Conservation (phyloP, 2,329 filamentous ascomycete genomes). For the Botrytis aclada region DNA sequence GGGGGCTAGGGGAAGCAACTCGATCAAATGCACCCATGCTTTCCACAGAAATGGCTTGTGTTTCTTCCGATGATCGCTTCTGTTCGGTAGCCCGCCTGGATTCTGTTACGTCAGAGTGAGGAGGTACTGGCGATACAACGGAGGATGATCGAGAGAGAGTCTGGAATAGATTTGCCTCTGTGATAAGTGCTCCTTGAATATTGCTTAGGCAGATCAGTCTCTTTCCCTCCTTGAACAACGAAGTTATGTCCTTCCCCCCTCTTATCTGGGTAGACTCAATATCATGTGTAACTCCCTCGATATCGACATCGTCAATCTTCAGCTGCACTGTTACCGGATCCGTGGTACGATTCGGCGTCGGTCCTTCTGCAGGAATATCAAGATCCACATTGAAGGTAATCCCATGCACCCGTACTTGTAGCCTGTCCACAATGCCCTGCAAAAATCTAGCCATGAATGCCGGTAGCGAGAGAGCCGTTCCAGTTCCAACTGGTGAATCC, state of each 20-base stretch:
- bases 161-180: slow-evolving; percentile 64
- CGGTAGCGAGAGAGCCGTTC: slow-evolving; percentile 66
- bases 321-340: slow-evolving; percentile 64
- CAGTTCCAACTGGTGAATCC: slow-evolving; percentile 61
- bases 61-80: slow-evolving; percentile 25
- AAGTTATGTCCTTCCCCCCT: slow-evolving; percentile 15
- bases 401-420: slow-evolving; percentile 62
- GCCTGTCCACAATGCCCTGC: slow-evolving; percentile 69
- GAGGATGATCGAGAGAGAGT: slow-evolving; percentile 56
- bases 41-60: slow-evolving; percentile 40
- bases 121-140: slow-evolving; percentile 54
- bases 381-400: slow-evolving; percentile 66
- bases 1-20: slow-evolving; percentile 24
- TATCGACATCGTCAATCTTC: slow-evolving; percentile 59
- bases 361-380: slow-evolving; percentile 49
- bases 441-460: slow-evolving; percentile 68
- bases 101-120: slow-evolving; percentile 44
- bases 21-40: slow-evolving; percentile 28
- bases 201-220: slow-evolving; percentile 61
- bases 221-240: slow-evolving; percentile 57
- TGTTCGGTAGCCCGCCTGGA: slow-evolving; percentile 29
- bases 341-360: slow-evolving; percentile 40
- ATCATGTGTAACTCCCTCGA: slow-evolving; percentile 60
- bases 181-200: slow-evolving; percentile 63
- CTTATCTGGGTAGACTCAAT: slow-evolving; percentile 33